phyloP scores from a whole-genome alignment of 2,329 filamentous ascomycete species.

The Neoarthrinium moseri region DNA sequence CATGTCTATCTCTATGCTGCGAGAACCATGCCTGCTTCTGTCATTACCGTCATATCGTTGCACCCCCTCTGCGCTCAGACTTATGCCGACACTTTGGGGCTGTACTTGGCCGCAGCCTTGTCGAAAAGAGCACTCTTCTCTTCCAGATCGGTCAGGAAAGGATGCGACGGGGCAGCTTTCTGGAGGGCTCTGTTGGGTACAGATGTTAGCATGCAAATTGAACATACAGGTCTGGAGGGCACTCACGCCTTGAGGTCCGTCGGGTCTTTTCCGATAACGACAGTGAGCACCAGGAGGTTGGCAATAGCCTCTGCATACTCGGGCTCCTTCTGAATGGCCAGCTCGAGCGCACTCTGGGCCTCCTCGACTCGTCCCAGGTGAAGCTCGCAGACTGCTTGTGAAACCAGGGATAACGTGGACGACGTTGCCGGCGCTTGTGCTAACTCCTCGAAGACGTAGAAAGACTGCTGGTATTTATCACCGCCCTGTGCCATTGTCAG shows the following conservation, averaged over 20 bases:
- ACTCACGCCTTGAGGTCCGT: constrained; percentile 62
- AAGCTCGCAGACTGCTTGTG: constrained; percentile 87
- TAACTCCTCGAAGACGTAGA: constrained; percentile 96
- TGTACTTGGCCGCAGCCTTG: constrained; percentile 82
- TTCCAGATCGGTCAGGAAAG: constrained; percentile 69
- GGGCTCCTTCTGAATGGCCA: constrained; percentile 74
- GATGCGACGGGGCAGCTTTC: constrained; percentile 64
- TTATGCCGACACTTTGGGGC: constrained; percentile 71
- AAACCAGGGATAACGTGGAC: constrained; percentile 72
- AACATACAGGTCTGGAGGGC: neutral
- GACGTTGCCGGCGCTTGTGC: constrained; percentile 83
- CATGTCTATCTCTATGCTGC: neutral
- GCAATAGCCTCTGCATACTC: constrained; percentile 73
- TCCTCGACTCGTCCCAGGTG: constrained; percentile 88
- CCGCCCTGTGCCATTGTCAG: constrained; percentile 63
- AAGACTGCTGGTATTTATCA: constrained; percentile 93
- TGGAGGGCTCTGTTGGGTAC: constrained; percentile 46
- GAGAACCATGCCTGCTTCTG: neutral
- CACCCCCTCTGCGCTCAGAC: neutral
- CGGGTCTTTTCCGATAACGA: constrained; percentile 71
- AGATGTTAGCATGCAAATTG: constrained; percentile 2
- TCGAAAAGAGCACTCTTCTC: constrained; percentile 90
- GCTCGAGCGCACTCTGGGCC: constrained; percentile 80
- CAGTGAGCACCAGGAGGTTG: constrained; percentile 77
- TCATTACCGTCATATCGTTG: neutral